Conservation (phyloP, 164 flowering plant genomes). For the Buxus sempervirens region DNA sequence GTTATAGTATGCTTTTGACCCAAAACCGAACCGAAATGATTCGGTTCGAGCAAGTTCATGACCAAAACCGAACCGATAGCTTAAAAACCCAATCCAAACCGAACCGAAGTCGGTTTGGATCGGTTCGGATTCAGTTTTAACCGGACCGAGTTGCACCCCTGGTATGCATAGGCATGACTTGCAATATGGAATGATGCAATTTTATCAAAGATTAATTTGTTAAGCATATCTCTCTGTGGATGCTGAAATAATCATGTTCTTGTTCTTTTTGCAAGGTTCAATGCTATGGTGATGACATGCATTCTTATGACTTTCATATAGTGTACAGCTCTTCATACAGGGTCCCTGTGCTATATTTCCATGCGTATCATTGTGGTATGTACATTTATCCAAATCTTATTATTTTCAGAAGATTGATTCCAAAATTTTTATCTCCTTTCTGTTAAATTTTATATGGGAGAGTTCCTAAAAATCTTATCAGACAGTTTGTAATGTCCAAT, state of each 20-base stretch:
- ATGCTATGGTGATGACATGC: slow-evolving; percentile 28
- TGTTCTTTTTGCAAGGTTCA: slow-evolving; percentile 38
- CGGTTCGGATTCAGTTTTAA: too few relatives aligned
- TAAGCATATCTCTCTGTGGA: slow-evolving; percentile 6
- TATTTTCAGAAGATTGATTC: background rate
- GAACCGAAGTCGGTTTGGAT: too few relatives aligned
- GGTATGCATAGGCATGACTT: background rate
- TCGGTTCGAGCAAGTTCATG: too few relatives aligned
- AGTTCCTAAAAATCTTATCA: too few relatives aligned
- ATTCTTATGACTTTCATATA: slow-evolving; percentile 74
- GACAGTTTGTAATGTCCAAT: too few relatives aligned
- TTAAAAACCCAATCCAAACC: too few relatives aligned
- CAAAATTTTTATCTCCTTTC: background rate
- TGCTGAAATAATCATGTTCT: slow-evolving; percentile 14
- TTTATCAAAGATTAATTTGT: too few relatives aligned
- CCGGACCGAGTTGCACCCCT: too few relatives aligned
- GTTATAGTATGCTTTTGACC: too few relatives aligned
- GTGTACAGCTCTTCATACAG: slow-evolving; percentile 64
- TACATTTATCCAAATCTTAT: slow-evolving; percentile 4
- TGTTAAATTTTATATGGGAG: background rate
- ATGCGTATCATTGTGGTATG: slow-evolving; percentile 59
- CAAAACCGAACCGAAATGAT: too few relatives aligned
- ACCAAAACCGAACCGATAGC: too few relatives aligned
- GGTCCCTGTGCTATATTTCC: slow-evolving; percentile 85
- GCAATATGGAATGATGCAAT: too few relatives aligned